phyloP scores from a whole-genome alignment of 495 filamentous ascomycete species.

The Margaritispora aquatica region DNA sequence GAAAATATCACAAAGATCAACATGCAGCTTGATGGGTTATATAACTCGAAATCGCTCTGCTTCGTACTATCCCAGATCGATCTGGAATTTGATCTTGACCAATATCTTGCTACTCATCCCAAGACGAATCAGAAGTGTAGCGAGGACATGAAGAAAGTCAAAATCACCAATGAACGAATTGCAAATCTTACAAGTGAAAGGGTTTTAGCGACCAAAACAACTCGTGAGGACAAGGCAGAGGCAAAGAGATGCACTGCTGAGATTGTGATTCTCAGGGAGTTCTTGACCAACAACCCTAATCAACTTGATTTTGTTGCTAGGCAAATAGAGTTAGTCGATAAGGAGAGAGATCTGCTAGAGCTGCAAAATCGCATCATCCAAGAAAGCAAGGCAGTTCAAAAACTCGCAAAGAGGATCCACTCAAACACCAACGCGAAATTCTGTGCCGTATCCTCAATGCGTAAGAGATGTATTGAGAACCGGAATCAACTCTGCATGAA shows the following conservation, averaged over 20 bases:
- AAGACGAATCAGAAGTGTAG: background rate
- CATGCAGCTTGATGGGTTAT: slow-evolving; percentile 13
- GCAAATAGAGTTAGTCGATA: too few relatives aligned
- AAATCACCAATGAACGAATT: background rate
- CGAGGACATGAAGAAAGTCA: background rate
- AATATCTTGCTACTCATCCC: slow-evolving; percentile 4
- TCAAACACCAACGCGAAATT: background rate
- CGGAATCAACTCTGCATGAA: background rate
- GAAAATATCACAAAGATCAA: slow-evolving; percentile 5
- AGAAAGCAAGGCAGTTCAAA: background rate
- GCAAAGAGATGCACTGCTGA: too few relatives aligned
- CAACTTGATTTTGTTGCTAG: too few relatives aligned
- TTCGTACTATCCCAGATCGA: slow-evolving; percentile 13
- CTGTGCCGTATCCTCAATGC: background rate
- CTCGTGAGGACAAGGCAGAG: too few relatives aligned
- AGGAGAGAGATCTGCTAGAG: background rate
- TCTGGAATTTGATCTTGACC: background rate
- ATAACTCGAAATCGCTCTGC: slow-evolving; percentile 3
- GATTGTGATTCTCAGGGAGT: too few relatives aligned
- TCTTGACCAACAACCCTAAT: too few relatives aligned
- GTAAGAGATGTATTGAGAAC: slow-evolving; percentile 1
- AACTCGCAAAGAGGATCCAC: background rate
- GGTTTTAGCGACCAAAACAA: too few relatives aligned
- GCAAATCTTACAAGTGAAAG: background rate
- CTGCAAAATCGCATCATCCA: background rate